A percentile compares a stretch with the other conserved stretches of the same genome.
Evolutionary conservation across 371 early-diverging fungal species (phyloP).

Genomic region (Rhizopus microsporus): DNA sequence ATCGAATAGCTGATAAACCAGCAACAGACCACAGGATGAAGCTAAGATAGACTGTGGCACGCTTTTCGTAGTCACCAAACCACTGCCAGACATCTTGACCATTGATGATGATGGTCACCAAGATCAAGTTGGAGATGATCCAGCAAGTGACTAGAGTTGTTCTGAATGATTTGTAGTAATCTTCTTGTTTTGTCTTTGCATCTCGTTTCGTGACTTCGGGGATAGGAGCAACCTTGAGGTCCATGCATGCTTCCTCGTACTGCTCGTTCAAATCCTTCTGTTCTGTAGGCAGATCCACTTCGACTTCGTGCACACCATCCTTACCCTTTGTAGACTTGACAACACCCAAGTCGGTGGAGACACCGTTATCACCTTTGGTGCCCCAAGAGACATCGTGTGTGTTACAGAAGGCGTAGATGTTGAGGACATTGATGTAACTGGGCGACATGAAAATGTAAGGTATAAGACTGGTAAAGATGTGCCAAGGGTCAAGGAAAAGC

Average conservation of each 20-base stretch:
- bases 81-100: conserved; percentile 28
- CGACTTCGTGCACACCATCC: conserved; percentile 48
- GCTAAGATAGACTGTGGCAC: conserved; percentile 72
- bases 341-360: conserved; percentile 62
- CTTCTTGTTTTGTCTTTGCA: conserved; percentile 78
- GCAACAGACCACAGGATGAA: conserved; percentile 91
- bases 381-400: conserved; percentile 87
- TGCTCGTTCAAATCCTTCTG: conserved; percentile 74
- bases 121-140: conserved; percentile 79
- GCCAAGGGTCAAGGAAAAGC: conserved; percentile 60
- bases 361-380: conserved; percentile 84
- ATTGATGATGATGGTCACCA: conserved; percentile 64
- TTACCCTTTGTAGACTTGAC: conserved; percentile 60
- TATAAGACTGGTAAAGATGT: conserved; percentile 61
- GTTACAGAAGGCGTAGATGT: conserved; percentile 73
- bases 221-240: conserved; percentile 41
- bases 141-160: conserved; percentile 75
- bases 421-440: conserved; percentile 63
- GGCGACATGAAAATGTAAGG: conserved; percentile 67
- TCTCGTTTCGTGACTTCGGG: conserved; percentile 65
- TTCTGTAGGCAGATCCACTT: conserved; percentile 74
- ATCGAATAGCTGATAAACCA: conserved; percentile 78
- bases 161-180: conserved; percentile 85
- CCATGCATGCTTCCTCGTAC: conserved; percentile 73
- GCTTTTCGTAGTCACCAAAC: conserved; percentile 35